Conservation (phyloP, 1,139 yeast species). For the Eremothecium coryli region DNA sequence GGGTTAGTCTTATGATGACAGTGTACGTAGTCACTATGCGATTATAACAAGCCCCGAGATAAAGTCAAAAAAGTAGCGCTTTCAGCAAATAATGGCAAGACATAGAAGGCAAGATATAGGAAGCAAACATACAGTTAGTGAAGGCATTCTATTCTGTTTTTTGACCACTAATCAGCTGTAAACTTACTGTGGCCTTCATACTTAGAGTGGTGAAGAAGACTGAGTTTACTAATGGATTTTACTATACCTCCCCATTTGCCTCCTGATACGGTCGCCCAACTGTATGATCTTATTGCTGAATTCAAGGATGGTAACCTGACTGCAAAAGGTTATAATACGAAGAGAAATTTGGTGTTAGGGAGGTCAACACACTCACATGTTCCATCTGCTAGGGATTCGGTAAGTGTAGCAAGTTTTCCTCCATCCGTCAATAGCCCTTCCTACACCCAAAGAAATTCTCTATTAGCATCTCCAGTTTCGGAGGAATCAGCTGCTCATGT, state of each 20-base stretch:
- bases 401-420: slow-evolving; percentile 1
- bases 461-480: slow-evolving; percentile 1
- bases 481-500: neutral
- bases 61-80: too few relatives aligned
- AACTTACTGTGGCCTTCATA: too few relatives aligned
- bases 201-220: too few relatives aligned
- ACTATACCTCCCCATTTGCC: slow-evolving; percentile 27
- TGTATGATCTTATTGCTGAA: slow-evolving; percentile 41
- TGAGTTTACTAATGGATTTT: slow-evolving; percentile 21
- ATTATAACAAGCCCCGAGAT: too few relatives aligned
- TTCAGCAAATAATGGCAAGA: too few relatives aligned
- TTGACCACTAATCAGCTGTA: too few relatives aligned
- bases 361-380: slow-evolving; percentile 13
- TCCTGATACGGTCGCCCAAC: slow-evolving; percentile 22
- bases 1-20: too few relatives aligned
- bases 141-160: too few relatives aligned
- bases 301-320: slow-evolving; percentile 59
- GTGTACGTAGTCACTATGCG: too few relatives aligned
- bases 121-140: too few relatives aligned
- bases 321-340: slow-evolving; percentile 55
- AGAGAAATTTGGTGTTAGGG: slow-evolving; percentile 40
- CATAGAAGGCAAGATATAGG: too few relatives aligned
- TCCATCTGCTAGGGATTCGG: slow-evolving; percentile 9
- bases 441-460: neutral
- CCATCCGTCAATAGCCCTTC: neutral